Evolutionary conservation across 2,329 filamentous ascomycete species (phyloP).

Genomic region (Diaporthe australafricana): DNA sequence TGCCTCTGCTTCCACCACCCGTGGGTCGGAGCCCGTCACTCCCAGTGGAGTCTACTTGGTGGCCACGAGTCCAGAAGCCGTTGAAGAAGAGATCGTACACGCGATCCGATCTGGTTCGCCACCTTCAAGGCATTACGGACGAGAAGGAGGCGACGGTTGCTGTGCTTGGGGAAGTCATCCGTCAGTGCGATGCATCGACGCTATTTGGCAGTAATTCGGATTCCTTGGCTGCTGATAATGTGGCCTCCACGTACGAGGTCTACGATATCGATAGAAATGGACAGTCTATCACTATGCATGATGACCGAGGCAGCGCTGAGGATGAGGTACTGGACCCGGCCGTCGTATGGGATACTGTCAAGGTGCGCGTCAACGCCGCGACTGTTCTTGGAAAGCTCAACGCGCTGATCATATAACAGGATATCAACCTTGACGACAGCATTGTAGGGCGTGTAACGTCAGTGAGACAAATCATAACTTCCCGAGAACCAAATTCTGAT

Average conservation of each 20-base stretch:
- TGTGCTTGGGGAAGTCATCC: constrained; percentile 51
- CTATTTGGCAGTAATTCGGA: constrained; percentile 45
- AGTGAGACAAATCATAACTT: constrained; percentile 44
- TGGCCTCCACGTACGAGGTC: constrained; percentile 64
- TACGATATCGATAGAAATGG: constrained; percentile 66
- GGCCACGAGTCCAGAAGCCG: constrained; percentile 25
- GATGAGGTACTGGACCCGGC: constrained; percentile 53
- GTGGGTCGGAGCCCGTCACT: not conserved
- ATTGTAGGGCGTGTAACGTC: constrained; percentile 68
- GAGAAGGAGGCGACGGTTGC: constrained; percentile 31
- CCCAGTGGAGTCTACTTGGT: not conserved
- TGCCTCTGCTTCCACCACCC: constrained; percentile 11
- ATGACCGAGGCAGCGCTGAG: constrained; percentile 50
- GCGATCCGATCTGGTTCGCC: constrained; percentile 23
- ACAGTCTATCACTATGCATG: constrained; percentile 50
- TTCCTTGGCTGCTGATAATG: constrained; percentile 44
- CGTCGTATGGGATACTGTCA: constrained; percentile 56
- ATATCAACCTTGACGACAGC: constrained; percentile 50
- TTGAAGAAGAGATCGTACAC: constrained; percentile 23
- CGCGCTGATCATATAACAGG: constrained; percentile 27
- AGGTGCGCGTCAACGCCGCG: constrained; percentile 19
- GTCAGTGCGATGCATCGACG: constrained; percentile 44
- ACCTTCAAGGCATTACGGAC: constrained; percentile 25
- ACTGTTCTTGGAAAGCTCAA: not conserved
- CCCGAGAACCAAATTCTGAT: not conserved